Evolutionary conservation across 2,329 filamentous ascomycete genomes (phyloP).

Genomic region (Dactylellina haptotyla): DNA sequence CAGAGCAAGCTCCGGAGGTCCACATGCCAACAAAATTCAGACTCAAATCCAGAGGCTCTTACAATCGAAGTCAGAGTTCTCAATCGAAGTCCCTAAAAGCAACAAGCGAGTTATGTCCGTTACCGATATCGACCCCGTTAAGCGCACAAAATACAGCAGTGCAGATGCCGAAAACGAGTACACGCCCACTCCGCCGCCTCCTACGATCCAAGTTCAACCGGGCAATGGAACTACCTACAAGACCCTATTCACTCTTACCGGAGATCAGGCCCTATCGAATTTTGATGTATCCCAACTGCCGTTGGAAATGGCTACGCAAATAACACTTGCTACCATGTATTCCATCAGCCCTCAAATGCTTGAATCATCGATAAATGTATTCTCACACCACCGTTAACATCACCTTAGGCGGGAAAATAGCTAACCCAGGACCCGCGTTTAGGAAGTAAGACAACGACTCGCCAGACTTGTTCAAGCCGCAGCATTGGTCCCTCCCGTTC

Average conservation of each 20-base stretch:
- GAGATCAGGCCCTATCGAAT: conserved; percentile 75
- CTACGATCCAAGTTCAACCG: conserved; percentile 52
- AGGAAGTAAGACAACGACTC: conserved; percentile 42
- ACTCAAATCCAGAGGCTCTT: conserved; percentile 85
- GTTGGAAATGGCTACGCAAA: conserved; percentile 77
- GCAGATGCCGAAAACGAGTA: conserved; percentile 59
- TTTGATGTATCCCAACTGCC: conserved; percentile 88
- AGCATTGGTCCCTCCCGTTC: conserved; percentile 19
- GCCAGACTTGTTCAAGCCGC: conserved; percentile 41
- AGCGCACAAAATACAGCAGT: conserved; percentile 40
- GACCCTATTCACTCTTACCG: conserved; percentile 86
- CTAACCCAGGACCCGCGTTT: not conserved
- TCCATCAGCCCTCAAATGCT: conserved; percentile 76
- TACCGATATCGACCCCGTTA: conserved; percentile 76
- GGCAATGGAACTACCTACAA: conserved; percentile 69
- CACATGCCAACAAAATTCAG: conserved; percentile 80
- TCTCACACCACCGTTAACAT: too few relatives aligned
- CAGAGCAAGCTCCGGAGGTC: conserved; percentile 79
- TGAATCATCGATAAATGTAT: conserved; percentile 77
- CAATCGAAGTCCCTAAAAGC: conserved; percentile 77
- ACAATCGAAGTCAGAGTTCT: conserved; percentile 77
- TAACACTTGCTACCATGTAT: conserved; percentile 80
- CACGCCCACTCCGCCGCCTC: conserved; percentile 70
- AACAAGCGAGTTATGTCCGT: conserved; percentile 76
- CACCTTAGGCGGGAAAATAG: not conserved